Evolutionary conservation across 495 filamentous ascomycete species (phyloP).

Genomic region (Penicillium cinerascens): DNA sequence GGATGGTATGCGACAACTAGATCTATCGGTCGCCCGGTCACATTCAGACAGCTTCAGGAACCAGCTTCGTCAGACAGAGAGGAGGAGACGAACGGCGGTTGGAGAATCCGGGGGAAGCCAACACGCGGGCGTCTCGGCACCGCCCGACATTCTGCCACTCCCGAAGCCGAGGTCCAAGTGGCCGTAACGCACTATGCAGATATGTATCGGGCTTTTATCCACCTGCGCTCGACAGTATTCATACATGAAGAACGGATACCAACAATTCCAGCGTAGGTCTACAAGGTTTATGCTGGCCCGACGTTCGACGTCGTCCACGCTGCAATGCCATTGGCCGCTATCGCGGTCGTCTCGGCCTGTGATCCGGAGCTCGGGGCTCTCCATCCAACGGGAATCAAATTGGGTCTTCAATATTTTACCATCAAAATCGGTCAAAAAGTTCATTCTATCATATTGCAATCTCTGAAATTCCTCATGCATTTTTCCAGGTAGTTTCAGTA

Average conservation of each 20-base stretch:
- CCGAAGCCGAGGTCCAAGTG: constrained; percentile 36
- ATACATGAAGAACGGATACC: background rate
- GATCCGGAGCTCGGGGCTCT: background rate
- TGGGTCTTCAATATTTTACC: background rate
- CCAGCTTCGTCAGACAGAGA: constrained; percentile 4
- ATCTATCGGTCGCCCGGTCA: constrained; percentile 5
- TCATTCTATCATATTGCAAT: background rate
- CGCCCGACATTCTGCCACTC: constrained; percentile 35
- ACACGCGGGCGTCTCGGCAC: constrained; percentile 29
- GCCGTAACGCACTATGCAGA: background rate
- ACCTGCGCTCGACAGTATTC: background rate
- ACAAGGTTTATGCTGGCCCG: background rate
- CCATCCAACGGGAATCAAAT: too few relatives aligned
- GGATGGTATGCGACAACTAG: constrained; percentile 1
- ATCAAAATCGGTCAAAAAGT: background rate
- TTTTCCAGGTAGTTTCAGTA: too few relatives aligned
- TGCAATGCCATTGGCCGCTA: background rate
- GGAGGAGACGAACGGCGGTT: constrained; percentile 17
- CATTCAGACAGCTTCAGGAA: constrained; percentile 8
- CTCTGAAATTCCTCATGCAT: too few relatives aligned
- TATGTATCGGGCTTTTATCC: background rate
- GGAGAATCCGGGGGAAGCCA: constrained; percentile 31
- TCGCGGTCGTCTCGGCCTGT: background rate
- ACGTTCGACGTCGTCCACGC: background rate
- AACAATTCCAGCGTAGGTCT: background rate